Evolutionary conservation across 2,329 filamentous ascomycete species (phyloP).

Genomic region (Sordariomycetes sp.): DNA sequence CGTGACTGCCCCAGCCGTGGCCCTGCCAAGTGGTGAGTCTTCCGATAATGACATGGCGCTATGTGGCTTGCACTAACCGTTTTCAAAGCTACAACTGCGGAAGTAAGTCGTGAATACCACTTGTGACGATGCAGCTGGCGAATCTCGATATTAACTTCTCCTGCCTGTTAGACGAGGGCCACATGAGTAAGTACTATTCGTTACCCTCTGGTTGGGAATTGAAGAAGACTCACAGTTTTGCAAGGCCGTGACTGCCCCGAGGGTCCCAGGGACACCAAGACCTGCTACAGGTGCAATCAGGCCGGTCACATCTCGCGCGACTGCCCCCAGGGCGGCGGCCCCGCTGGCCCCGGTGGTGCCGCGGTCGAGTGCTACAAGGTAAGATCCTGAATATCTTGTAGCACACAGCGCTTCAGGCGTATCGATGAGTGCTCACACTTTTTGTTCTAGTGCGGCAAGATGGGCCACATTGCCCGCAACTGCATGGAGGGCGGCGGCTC

Average conservation of each 20-base stretch:
- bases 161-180: conserved; percentile 41
- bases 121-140: neutral
- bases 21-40: conserved; percentile 63
- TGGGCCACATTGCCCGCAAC: conserved; percentile 91
- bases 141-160: conserved; percentile 7
- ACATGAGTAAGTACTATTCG: conserved; percentile 52
- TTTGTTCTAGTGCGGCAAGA: conserved; percentile 61
- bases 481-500: conserved; percentile 54
- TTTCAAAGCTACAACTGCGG: conserved; percentile 65
- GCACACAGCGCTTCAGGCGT: neutral
- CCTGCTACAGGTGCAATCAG: conserved; percentile 68
- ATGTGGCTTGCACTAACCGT: conserved; percentile 8
- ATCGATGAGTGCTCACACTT: conserved; percentile 3
- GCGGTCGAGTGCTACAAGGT: conserved; percentile 82
- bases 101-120: conserved; percentile 34
- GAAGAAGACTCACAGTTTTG: neutral
- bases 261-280: conserved; percentile 74
- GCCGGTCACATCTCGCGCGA: conserved; percentile 87
- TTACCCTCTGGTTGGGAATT: neutral
- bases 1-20: conserved; percentile 79
- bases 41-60: neutral
- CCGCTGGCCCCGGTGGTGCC: conserved; percentile 31
- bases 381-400: conserved; percentile 6
- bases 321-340: conserved; percentile 44
- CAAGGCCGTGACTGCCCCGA: conserved; percentile 80